Base-by-base conservation (phyloP, 176 grass and related monocot genomes). In the Olyra latifolia region DNA sequence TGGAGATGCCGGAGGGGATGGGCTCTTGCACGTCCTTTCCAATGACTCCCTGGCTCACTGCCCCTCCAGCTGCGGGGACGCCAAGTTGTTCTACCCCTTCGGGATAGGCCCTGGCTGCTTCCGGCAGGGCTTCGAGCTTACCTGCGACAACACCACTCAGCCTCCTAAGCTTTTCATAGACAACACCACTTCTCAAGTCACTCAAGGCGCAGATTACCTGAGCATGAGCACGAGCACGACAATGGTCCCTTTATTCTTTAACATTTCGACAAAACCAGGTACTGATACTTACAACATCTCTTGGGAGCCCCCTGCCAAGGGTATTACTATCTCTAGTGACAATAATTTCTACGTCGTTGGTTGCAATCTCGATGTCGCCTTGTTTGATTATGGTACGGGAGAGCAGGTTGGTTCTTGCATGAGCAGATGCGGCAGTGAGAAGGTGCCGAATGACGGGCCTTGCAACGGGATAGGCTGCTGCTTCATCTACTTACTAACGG, bases 291-390 rank as follows among this genome's bases (percentile, higher is more conserved):
- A 45, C 14, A 61, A 0, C 53, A 12, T 29, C 8, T 62, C 56
- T 0, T 62, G 56, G 56, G 14, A 29, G 5, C 5, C 39, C 4
- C 73, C 73, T 11, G 4, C 22, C 4, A 29, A 7, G 0, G 23
- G 23, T 46, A 1, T 55, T 1, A 23, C 1, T 8, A 0, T 28
- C 0, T 0, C 0, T 27, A 0, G 0, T 2, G 0, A 0, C 0
- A 60, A 45, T 1, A 0, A 0, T 19, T 3, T 76, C 0, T 58
- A 19, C 22, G 40, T 76, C 1, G 0, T 76, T 3, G 73, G 73
- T 0, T 76, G 56, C 0, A 40, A 40, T 5, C 1, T 76, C 3
- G 39, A 25, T 1, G 73, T 23, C 22, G 19, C 17, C 53, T 11
- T 61, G 53, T 17, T 30, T 0, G 39, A 44, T 7, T 14, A 27